A percentile compares a stretch with the other conserved stretches of the same genome.
These are phyloP conservation scores for Volvox reticuliferus DNA, from an alignment of 139 green algal species.

Conservation along the genomic window DNA sequence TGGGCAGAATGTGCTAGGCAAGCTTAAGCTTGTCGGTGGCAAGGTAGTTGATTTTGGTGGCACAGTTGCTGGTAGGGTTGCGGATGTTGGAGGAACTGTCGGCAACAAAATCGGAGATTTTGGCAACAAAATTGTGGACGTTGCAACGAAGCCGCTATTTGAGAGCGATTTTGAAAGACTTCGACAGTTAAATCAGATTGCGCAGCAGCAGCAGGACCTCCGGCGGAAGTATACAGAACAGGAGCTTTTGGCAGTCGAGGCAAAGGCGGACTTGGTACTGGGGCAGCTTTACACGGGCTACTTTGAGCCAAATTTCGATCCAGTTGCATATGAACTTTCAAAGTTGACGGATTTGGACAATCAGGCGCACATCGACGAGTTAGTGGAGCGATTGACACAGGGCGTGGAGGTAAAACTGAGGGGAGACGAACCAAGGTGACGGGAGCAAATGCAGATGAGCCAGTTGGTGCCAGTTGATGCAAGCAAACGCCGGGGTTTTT, in stretches of 20 bases:
- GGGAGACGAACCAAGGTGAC: neutral
- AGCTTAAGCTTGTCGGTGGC: conserved; percentile 41
- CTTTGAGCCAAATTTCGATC: conserved; percentile 65
- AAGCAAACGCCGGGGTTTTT: no score
- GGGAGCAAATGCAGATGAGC: no score
- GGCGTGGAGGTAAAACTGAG: conserved; percentile 65
- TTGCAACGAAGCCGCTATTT: neutral
- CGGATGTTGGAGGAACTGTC: conserved; percentile 33
- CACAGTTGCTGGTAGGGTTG: conserved; percentile 21
- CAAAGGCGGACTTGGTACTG: conserved; percentile 52
- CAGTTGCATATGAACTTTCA: conserved; percentile 63
- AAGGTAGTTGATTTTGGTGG: conserved; percentile 42
- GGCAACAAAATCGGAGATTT: conserved; percentile 50
- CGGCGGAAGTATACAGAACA: conserved; percentile 43
- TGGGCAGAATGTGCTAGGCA: conserved; percentile 37
- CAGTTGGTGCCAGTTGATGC: no score
- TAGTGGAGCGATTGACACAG: conserved; percentile 65
- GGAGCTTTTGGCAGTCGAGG: conserved; percentile 51
- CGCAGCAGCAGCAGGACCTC: conserved; percentile 48
- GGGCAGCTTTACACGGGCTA: conserved; percentile 57
- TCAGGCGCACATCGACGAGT: conserved; percentile 66
- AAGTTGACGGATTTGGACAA: conserved; percentile 49
- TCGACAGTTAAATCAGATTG: conserved; percentile 37
- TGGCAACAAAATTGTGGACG: conserved; percentile 32
- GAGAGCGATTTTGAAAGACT: conserved; percentile 53